Percentiles rank a stretch among this genome's conserved stretches.
Evolutionary conservation across 2,329 filamentous ascomycete genomes (phyloP).

Genomic region (Sporothrix pseudoabietina): DNA sequence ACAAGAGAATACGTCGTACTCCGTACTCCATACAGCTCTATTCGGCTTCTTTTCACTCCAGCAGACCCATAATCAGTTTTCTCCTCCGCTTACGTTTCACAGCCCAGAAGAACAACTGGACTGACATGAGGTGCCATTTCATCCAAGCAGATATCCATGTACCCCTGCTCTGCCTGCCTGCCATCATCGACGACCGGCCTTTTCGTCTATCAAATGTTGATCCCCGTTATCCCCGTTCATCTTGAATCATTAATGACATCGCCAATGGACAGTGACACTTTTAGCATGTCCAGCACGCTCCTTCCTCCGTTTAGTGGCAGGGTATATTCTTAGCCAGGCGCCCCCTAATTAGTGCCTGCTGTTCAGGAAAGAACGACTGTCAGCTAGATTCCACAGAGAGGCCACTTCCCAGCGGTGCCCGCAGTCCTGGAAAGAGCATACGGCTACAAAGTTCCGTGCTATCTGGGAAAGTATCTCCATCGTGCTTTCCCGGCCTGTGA

Average conservation of each 20-base stretch:
- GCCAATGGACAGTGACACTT: neutral
- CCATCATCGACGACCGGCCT: neutral
- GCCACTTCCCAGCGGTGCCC: neutral
- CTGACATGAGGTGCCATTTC: too few relatives aligned
- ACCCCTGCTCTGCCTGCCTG: neutral
- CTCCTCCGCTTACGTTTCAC: neutral
- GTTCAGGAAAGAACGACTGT: neutral
- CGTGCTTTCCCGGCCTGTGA: neutral
- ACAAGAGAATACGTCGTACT: neutral
- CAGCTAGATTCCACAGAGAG: neutral
- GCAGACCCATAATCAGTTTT: neutral
- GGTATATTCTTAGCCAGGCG: neutral
- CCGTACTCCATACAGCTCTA: neutral
- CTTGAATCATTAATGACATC: too few relatives aligned
- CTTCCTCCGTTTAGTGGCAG: neutral
- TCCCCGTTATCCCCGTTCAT: too few relatives aligned
- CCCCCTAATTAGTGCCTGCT: neutral
- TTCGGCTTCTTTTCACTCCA: neutral
- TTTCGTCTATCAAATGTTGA: neutral
- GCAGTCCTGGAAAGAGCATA: neutral
- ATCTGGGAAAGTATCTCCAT: neutral
- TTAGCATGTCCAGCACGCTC: neutral
- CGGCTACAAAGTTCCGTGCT: neutral
- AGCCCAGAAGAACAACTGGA: too few relatives aligned
- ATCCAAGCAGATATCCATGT: neutral